A percentile compares a stretch with the other conserved stretches of the same genome.
Evolutionary conservation across 163 green algal genomes (phyloP).

Genomic region (Chlorella variabilis): DNA sequence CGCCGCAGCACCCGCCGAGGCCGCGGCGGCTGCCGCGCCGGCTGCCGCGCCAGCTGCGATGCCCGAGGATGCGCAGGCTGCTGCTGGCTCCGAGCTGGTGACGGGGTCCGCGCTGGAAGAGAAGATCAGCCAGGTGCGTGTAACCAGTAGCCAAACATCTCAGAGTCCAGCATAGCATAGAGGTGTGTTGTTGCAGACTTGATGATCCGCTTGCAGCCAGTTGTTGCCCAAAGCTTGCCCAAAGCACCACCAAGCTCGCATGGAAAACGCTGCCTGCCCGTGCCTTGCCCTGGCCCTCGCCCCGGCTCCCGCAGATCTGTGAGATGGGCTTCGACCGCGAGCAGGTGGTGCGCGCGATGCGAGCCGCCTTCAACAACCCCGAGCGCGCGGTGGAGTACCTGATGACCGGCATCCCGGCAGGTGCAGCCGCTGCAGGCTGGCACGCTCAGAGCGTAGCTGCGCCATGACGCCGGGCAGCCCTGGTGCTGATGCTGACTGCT

Average conservation of each 20-base stretch:
- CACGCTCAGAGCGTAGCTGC: too few species aligned
- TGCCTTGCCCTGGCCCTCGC: too few species aligned
- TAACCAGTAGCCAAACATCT: too few species aligned
- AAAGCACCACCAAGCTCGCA: too few species aligned
- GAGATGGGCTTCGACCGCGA: slow-evolving; percentile 96
- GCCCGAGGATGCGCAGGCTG: not conserved
- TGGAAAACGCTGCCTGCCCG: too few species aligned
- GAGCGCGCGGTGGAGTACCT: slow-evolving; percentile 99
- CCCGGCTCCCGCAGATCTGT: slow-evolving; percentile 43
- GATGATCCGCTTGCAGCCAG: too few species aligned
- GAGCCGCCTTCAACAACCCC: slow-evolving; percentile 99
- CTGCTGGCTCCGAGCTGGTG: slow-evolving; percentile 48
- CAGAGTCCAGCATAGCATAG: too few species aligned
- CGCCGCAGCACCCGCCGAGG: slow-evolving; percentile 33
- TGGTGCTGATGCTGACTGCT: too few species aligned
- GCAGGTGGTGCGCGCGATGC: slow-evolving; percentile 85
- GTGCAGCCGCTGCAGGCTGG: not conserved
- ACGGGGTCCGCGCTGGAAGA: slow-evolving; percentile 55
- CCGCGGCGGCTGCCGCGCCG: not conserved
- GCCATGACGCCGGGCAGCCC: too few species aligned
- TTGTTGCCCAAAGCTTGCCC: too few species aligned
- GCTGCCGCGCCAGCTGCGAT: slow-evolving; percentile 7
- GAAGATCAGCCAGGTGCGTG: slow-evolving; percentile 55
- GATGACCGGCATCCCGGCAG: slow-evolving; percentile 92
- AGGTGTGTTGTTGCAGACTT: too few species aligned